These are phyloP conservation scores for Leucosporidium scottii DNA, from an alignment of 768 basidiomycete genomes.

Conservation along the genomic window DNA sequence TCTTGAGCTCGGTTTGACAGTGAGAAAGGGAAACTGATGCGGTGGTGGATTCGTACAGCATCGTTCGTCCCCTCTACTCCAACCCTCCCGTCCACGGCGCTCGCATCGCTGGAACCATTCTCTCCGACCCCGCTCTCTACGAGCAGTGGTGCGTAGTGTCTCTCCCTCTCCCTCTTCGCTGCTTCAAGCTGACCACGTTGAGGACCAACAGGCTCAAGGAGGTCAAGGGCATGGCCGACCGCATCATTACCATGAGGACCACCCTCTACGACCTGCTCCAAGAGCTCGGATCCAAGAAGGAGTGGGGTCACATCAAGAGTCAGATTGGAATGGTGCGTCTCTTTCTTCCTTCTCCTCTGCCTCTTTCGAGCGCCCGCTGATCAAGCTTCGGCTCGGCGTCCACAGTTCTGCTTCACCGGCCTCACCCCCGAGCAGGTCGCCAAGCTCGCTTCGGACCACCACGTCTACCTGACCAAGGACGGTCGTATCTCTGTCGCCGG, in stretches of 20 bases:
- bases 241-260: constrained; percentile 86
- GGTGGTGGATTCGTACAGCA: constrained; percentile 24
- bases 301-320: constrained; percentile 89
- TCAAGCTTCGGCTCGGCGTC: background rate
- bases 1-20: background rate
- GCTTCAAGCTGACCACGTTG: background rate
- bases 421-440: constrained; percentile 39
- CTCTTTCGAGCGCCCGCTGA: no score
- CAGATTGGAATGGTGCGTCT: constrained; percentile 91
- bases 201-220: constrained; percentile 46
- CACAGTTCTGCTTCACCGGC: constrained; percentile 33
- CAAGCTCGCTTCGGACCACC: constrained; percentile 34
- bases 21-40: background rate
- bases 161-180: background rate
- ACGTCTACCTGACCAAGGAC: constrained; percentile 37
- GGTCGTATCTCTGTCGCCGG: constrained; percentile 38
- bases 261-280: constrained; percentile 67
- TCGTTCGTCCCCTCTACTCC: constrained; percentile 96
- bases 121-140: constrained; percentile 68
- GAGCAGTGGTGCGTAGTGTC: constrained; percentile 63
- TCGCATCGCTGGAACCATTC: constrained; percentile 75
- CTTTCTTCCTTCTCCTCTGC: constrained; percentile 11
- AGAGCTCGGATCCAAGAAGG: constrained; percentile 76
- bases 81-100: constrained; percentile 90
- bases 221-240: constrained; percentile 82